Evolutionary conservation across 805 yeast genomes (phyloP).

Genomic region (Nakazawaea populi): DNA sequence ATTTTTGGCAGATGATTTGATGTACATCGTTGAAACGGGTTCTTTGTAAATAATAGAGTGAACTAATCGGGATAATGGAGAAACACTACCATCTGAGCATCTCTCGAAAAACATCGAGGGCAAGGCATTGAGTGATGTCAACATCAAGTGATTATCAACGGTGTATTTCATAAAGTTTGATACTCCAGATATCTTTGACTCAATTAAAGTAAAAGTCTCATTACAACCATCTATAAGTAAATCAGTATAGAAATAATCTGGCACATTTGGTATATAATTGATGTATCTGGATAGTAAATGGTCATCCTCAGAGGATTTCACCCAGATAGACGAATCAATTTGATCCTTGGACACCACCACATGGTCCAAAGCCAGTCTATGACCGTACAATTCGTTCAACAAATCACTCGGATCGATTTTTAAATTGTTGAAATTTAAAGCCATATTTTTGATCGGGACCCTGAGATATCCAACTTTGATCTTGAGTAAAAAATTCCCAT

Average conservation of each 20-base stretch:
- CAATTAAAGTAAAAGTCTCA: not conserved
- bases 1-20: constrained; percentile 2
- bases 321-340: not conserved
- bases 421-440: not conserved
- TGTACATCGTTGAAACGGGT: not conserved
- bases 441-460: constrained; percentile 1
- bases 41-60: constrained; percentile 2
- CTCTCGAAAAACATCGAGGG: not conserved
- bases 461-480: constrained; percentile 4
- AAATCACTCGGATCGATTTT: constrained; percentile 4
- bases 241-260: not conserved
- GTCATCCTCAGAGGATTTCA: not conserved
- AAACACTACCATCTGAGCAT: not conserved
- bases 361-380: not conserved
- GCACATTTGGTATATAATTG: constrained; percentile 1
- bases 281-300: not conserved
- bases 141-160: not conserved
- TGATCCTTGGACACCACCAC: not conserved
- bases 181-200: constrained; percentile 1
- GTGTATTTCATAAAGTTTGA: not conserved
- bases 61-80: constrained; percentile 3
- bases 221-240: not conserved
- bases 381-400: constrained; percentile 3
- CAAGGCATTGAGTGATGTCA: not conserved
- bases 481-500: constrained; percentile 4